Evolutionary conservation across 2,329 filamentous ascomycete species (phyloP).

Genomic region (Aspergillus sp.): DNA sequence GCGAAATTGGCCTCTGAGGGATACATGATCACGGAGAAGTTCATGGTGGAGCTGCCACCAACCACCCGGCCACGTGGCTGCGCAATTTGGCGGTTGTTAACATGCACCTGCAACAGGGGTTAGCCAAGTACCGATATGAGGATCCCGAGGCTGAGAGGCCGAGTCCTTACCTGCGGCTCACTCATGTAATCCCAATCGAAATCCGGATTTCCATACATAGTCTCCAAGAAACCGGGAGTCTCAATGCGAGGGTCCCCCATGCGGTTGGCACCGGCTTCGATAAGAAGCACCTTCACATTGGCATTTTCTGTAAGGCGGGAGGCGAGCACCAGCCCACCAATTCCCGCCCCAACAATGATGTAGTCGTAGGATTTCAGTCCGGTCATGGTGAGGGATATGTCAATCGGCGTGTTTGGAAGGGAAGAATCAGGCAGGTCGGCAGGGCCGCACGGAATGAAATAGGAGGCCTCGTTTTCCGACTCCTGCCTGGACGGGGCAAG

Average conservation of each 20-base stretch:
- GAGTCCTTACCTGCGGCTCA: slow-evolving; percentile 26
- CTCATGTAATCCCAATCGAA: slow-evolving; percentile 31
- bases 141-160: too few species aligned
- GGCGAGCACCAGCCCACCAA: slow-evolving; percentile 36
- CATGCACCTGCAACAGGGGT: slow-evolving; percentile 20
- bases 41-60: slow-evolving; percentile 51
- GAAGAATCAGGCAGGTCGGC: neutral
- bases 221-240: slow-evolving; percentile 24
- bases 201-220: slow-evolving; percentile 25
- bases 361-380: slow-evolving; percentile 27
- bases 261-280: slow-evolving; percentile 31
- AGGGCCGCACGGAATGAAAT: neutral
- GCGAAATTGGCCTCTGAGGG: slow-evolving; percentile 43
- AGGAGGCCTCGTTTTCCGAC: neutral
- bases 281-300: slow-evolving; percentile 26
- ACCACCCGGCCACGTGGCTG: slow-evolving; percentile 54
- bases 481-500: neutral
- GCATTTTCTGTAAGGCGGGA: slow-evolving; percentile 33
- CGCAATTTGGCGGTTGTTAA: slow-evolving; percentile 44
- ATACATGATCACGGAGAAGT: slow-evolving; percentile 38
- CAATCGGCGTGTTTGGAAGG: neutral
- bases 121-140: neutral
- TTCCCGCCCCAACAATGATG: slow-evolving; percentile 31
- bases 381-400: neutral
- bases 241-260: slow-evolving; percentile 28